Conservation (phyloP, 148 eudicot genomes). For the Fagopyrum tataricum region DNA sequence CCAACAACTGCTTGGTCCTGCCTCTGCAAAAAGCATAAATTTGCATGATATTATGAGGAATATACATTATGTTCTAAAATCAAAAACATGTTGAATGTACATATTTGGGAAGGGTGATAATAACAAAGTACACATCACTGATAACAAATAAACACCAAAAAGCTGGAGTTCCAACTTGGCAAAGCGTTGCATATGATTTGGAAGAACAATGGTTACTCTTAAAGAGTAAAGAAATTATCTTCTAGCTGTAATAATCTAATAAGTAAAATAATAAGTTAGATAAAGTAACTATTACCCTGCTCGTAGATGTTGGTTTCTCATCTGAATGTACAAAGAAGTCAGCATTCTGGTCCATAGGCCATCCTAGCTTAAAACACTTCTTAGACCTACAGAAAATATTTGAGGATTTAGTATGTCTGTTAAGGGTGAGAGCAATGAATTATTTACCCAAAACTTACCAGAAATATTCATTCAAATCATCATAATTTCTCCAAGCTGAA, state of each 20-base stretch:
- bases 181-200: constrained; percentile 2
- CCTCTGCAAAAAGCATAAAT: constrained; percentile 26
- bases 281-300: constrained; percentile 26
- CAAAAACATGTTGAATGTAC: constrained; percentile 3
- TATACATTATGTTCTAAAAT: neutral
- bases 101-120: neutral
- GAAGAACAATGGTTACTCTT: neutral
- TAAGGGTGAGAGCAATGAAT: neutral
- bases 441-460: constrained; percentile 44
- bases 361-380: constrained; percentile 74
- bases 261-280: neutral
- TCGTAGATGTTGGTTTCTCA: constrained; percentile 22
- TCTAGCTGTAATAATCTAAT: neutral
- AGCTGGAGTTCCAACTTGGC: neutral
- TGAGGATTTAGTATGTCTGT: neutral
- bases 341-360: constrained; percentile 85
- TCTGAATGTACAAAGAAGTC: constrained; percentile 69
- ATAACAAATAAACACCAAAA: neutral
- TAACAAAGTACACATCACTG: neutral
- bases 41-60: neutral
- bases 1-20: constrained; percentile 39
- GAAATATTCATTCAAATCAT: constrained; percentile 95
- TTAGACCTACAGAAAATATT: constrained; percentile 42
- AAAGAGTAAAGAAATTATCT: neutral
- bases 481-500: constrained; percentile 97